phyloP scores from a whole-genome alignment of 1,139 yeast genomes.

The Sugiyamaella xylanicola region DNA sequence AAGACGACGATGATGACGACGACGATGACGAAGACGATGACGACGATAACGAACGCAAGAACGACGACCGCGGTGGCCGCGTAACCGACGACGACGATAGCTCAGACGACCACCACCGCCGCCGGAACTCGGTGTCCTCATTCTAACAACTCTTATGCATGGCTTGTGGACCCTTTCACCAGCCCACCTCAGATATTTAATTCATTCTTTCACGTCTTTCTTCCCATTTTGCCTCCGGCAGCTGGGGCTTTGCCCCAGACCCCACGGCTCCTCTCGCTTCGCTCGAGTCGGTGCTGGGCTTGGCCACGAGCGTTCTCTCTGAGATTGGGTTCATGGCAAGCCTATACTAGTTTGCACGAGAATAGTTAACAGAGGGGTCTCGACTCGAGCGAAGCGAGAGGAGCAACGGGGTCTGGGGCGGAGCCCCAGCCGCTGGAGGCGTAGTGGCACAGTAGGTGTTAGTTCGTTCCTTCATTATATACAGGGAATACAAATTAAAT shows the following conservation, averaged over 20 bases:
- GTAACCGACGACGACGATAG: background rate
- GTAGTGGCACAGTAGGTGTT: background rate
- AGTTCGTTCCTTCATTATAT: conserved; percentile 14
- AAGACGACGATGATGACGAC: conserved; percentile 44
- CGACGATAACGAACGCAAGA: background rate
- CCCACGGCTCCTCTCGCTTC: background rate
- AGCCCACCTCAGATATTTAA: conserved; percentile 16
- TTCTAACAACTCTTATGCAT: conserved; percentile 10
- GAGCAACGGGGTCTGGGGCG: background rate
- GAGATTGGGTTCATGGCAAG: background rate
- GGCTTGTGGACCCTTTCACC: conserved; percentile 2
- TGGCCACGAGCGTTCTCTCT: no score
- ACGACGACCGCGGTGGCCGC: background rate
- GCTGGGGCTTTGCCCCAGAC: conserved; percentile 1
- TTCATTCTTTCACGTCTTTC: conserved; percentile 1
- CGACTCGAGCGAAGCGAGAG: background rate
- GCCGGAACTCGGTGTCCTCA: conserved; percentile 2
- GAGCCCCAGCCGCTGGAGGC: conserved; percentile 1
- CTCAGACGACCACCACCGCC: conserved; percentile 2
- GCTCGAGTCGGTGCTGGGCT: no score
- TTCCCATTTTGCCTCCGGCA: background rate
- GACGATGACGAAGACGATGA: conserved; percentile 29
- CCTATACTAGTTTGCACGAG: background rate
- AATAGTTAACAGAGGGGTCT: background rate
- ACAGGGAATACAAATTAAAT: conserved; percentile 5